Evolutionary conservation across 139 green algal genomes (phyloP).

Genomic region (Eudorina sp.): DNA sequence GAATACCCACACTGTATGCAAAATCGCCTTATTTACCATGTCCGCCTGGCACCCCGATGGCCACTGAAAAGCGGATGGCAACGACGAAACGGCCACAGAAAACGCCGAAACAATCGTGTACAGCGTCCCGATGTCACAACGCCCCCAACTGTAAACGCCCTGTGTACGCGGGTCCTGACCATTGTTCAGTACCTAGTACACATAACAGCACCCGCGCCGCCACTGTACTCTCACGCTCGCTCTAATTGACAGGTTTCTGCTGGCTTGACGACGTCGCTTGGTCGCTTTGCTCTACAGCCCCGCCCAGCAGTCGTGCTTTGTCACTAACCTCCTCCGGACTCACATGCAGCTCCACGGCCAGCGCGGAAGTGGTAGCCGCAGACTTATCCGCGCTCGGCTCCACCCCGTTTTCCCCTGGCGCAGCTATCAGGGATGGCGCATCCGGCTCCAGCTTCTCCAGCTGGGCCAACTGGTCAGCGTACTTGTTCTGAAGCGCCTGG

Average conservation of each 20-base stretch:
- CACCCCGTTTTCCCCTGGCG: neutral
- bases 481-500: constrained; percentile 54
- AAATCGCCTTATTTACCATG: too few relatives aligned
- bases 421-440: neutral
- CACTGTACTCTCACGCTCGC: too few relatives aligned
- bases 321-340: neutral
- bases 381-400: neutral
- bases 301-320: neutral
- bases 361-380: neutral
- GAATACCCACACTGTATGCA: too few relatives aligned
- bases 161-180: neutral
- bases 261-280: neutral
- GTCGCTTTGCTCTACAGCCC: neutral
- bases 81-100: too few relatives aligned
- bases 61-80: too few relatives aligned
- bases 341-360: neutral
- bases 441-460: constrained; percentile 48
- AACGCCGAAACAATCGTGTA: too few relatives aligned
- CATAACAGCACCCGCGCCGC: neutral
- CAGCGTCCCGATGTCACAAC: too few relatives aligned
- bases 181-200: neutral
- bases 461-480: constrained; percentile 58
- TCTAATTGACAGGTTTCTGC: too few relatives aligned
- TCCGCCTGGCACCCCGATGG: too few relatives aligned
- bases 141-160: too few relatives aligned